Evolutionary conservation across 2,329 filamentous ascomycete species (phyloP).

Genomic region (Fonsecaea multimorphosa): DNA sequence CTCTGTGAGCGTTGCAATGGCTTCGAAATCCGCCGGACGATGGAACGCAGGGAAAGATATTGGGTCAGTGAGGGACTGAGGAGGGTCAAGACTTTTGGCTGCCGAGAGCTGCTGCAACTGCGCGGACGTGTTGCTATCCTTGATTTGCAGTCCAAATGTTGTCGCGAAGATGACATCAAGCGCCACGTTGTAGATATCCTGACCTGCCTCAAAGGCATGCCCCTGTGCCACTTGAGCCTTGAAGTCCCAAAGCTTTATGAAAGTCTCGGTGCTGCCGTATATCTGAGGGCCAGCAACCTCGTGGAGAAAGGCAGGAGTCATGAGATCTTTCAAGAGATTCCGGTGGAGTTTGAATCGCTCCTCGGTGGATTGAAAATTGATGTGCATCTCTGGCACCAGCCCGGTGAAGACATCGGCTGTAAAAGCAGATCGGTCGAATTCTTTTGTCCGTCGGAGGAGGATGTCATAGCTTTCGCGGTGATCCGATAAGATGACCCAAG

Average conservation of each 20-base stretch:
- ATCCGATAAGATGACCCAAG: constrained; percentile 51
- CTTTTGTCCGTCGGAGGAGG: constrained; percentile 30
- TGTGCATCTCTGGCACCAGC: constrained; percentile 12
- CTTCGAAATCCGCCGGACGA: constrained; percentile 19
- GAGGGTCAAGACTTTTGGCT: neutral
- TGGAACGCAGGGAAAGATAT: constrained; percentile 18
- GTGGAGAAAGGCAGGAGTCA: constrained; percentile 39
- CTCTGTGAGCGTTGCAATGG: constrained; percentile 32
- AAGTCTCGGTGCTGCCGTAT: constrained; percentile 33
- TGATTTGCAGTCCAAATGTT: constrained; percentile 47
- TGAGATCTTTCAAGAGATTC: constrained; percentile 26
- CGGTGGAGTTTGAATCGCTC: constrained; percentile 16
- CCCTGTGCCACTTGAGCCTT: constrained; percentile 43
- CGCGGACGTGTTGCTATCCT: constrained; percentile 37
- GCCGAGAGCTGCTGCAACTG: constrained; percentile 36
- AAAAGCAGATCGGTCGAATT: constrained; percentile 33
- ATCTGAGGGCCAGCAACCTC: constrained; percentile 42
- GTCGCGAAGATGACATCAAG: constrained; percentile 51
- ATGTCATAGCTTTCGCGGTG: constrained; percentile 37
- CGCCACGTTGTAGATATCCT: constrained; percentile 47
- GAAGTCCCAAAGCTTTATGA: constrained; percentile 44
- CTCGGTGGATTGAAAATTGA: constrained; percentile 13
- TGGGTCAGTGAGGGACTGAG: constrained; percentile 2
- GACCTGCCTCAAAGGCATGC: constrained; percentile 43
- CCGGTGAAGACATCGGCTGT: constrained; percentile 12